A percentile compares a stretch with the other conserved stretches of the same genome.
Evolutionary conservation across 495 filamentous ascomycete genomes (phyloP).

Genomic region (Aspergillus affinis): DNA sequence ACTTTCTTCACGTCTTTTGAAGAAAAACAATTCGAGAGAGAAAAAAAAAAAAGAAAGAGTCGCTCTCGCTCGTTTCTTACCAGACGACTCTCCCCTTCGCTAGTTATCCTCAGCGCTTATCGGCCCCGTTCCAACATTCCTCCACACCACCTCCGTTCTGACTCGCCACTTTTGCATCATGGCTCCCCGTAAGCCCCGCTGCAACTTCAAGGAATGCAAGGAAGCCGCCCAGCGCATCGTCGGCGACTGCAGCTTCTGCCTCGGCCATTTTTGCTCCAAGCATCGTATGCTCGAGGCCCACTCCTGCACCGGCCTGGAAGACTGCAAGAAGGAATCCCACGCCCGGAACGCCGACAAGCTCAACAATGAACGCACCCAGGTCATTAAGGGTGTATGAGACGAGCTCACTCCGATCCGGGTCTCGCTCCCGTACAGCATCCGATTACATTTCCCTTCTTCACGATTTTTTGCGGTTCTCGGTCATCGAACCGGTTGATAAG

Average conservation of each 20-base stretch:
- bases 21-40: neutral
- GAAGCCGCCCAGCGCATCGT: constrained; percentile 84
- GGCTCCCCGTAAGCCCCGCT: constrained; percentile 78
- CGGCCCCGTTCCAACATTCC: constrained; percentile 16
- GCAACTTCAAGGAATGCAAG: constrained; percentile 86
- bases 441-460: neutral
- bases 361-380: constrained; percentile 80
- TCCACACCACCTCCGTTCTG: constrained; percentile 15
- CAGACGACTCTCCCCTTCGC: constrained; percentile 36
- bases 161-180: constrained; percentile 33
- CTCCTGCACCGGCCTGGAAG: constrained; percentile 88
- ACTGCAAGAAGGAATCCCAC: constrained; percentile 95
- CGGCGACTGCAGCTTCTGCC: constrained; percentile 94
- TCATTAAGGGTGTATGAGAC: constrained; percentile 60
- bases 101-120: constrained; percentile 36
- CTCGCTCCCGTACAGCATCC: neutral
- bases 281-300: constrained; percentile 93
- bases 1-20: neutral
- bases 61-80: neutral
- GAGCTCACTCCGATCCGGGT: neutral
- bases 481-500: constrained; percentile 15
- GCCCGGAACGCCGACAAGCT: constrained; percentile 90
- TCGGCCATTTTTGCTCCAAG: constrained; percentile 89
- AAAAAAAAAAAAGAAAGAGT: neutral
- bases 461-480: constrained; percentile 6